These are phyloP conservation scores for Tuber calosporum DNA, from an alignment of 495 filamentous ascomycete genomes.

Conservation along the genomic window DNA sequence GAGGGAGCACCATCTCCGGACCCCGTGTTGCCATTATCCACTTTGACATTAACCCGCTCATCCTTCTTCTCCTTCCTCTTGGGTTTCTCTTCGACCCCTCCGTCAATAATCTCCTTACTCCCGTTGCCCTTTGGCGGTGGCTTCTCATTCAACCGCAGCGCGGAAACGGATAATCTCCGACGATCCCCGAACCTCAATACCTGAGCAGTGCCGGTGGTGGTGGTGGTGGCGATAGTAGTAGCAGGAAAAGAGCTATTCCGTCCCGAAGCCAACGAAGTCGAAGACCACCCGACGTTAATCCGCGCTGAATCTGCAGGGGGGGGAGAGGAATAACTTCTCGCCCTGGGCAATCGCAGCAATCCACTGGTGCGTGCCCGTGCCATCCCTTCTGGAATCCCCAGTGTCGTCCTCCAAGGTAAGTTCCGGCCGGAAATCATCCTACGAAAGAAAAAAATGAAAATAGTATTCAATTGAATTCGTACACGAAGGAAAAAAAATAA, in stretches of 20 bases:
- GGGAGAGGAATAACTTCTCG: not conserved
- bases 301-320: conserved; percentile 2
- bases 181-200: conserved; percentile 20
- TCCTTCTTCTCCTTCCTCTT: conserved; percentile 22
- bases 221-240: conserved; percentile 15
- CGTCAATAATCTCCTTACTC: conserved; percentile 26
- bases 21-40: conserved; percentile 24
- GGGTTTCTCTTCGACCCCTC: conserved; percentile 28
- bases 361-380: conserved; percentile 13
- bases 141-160: conserved; percentile 28
- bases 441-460: not conserved
- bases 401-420: conserved; percentile 12
- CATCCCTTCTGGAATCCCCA: conserved; percentile 21
- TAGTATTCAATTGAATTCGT: not conserved
- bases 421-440: conserved; percentile 36
- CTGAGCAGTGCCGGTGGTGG: conserved; percentile 8
- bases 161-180: conserved; percentile 25
- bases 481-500: not conserved
- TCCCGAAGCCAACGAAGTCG: conserved; percentile 12
- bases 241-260: conserved; percentile 9
- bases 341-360: not conserved
- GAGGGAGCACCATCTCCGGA: conserved; percentile 16
- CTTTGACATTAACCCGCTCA: conserved; percentile 22
- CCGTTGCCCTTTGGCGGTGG: conserved; percentile 22
- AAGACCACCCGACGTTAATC: conserved; percentile 22